These are phyloP conservation scores for Diaporthe sp. DNA, from an alignment of 2,329 filamentous ascomycete species.

Conservation along the genomic window DNA sequence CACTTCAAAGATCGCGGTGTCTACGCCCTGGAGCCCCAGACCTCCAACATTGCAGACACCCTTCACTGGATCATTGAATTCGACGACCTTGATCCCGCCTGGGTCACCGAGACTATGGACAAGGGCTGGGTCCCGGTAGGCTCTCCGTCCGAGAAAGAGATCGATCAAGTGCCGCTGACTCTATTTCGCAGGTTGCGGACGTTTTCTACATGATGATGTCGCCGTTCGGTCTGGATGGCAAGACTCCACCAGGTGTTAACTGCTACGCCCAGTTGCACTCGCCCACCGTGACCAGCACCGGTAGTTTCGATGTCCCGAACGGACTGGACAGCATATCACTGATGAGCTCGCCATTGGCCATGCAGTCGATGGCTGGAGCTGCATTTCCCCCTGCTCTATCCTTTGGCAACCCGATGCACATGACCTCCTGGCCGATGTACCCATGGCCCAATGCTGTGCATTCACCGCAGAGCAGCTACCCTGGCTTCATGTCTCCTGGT, in stretches of 20 bases:
- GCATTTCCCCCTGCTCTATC: not conserved
- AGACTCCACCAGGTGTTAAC: slow-evolving; percentile 4
- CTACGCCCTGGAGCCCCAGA: slow-evolving; percentile 39
- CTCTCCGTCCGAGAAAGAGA: not conserved
- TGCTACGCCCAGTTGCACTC: slow-evolving; percentile 26
- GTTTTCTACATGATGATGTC: slow-evolving; percentile 35
- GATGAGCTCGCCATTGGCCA: slow-evolving; percentile 3
- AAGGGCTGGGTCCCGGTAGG: slow-evolving; percentile 39
- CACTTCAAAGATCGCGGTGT: slow-evolving; percentile 40
- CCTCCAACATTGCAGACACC: slow-evolving; percentile 26
- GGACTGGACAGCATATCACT: slow-evolving; percentile 30
- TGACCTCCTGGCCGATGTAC: slow-evolving; percentile 32
- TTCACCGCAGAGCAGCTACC: slow-evolving; percentile 20
- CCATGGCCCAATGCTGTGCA: slow-evolving; percentile 21
- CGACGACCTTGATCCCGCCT: slow-evolving; percentile 35
- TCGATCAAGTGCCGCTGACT: not conserved
- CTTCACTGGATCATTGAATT: slow-evolving; percentile 39
- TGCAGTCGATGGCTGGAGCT: slow-evolving; percentile 21
- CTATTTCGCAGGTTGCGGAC: slow-evolving; percentile 20
- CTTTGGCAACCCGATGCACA: slow-evolving; percentile 10
- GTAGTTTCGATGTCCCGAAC: slow-evolving; percentile 1
- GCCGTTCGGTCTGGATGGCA: slow-evolving; percentile 30
- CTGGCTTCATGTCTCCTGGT: slow-evolving; percentile 5
- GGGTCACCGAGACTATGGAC: slow-evolving; percentile 5
- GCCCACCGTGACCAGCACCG: not conserved